These are phyloP conservation scores for Staphylotrichum tortipilum DNA, from an alignment of 495 filamentous ascomycete genomes.

Conservation along the genomic window DNA sequence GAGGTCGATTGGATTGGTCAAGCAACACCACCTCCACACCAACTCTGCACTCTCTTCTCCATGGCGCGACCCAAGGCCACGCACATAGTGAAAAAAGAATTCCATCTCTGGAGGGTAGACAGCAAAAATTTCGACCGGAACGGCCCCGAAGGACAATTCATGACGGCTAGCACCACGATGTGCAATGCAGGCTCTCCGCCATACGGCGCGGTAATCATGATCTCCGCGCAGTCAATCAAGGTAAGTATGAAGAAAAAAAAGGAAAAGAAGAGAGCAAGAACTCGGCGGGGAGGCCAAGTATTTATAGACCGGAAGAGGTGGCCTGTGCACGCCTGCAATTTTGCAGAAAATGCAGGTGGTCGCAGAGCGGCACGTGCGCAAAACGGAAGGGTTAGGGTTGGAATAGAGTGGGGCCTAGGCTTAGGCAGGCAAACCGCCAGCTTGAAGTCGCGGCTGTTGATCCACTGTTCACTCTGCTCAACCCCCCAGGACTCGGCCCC, in stretches of 20 bases:
- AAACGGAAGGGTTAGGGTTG: background rate
- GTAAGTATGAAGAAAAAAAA: conserved; percentile 23
- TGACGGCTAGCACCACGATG: conserved; percentile 15
- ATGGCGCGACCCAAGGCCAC: conserved; percentile 11
- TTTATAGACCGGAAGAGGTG: background rate
- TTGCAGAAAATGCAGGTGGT: background rate
- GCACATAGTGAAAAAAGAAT: conserved; percentile 17
- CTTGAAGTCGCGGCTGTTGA: no score
- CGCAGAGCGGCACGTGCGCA: background rate
- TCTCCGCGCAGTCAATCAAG: conserved; percentile 18
- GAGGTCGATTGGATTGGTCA: no score
- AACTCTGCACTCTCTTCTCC: conserved; percentile 9
- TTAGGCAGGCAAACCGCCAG: background rate
- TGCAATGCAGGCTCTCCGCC: conserved; percentile 20
- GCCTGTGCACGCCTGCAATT: conserved; percentile 13
- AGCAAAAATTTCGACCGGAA: conserved; percentile 21
- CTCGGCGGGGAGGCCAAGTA: background rate
- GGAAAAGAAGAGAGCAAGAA: conserved; percentile 11
- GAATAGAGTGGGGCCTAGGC: no score
- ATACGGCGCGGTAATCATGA: conserved; percentile 13
- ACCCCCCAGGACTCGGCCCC: no score
- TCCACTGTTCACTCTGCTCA: no score
- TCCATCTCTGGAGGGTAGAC: conserved; percentile 5
- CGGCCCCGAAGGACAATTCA: conserved; percentile 22
- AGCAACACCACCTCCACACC: background rate